Conservation (phyloP, 495 filamentous ascomycete genomes). For the Platismatia glauca region DNA sequence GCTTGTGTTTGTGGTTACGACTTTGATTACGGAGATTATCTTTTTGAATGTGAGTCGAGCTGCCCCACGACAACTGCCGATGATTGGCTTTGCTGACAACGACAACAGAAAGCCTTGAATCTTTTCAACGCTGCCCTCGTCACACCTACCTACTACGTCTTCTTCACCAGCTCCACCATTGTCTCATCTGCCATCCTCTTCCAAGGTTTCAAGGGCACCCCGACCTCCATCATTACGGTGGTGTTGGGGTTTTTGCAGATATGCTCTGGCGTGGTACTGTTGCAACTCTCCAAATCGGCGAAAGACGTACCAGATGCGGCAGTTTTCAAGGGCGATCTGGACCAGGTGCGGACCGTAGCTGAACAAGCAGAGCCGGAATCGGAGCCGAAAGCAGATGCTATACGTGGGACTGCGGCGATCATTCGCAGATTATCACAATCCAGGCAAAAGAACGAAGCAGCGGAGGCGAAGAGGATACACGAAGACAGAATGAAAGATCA, state of each 20-base stretch:
- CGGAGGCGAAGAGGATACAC: conserved; percentile 70
- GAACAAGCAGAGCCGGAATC: conserved; percentile 91
- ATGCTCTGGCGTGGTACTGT: conserved; percentile 87
- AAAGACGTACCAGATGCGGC: conserved; percentile 94
- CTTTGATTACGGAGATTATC: conserved; percentile 85
- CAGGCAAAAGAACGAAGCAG: conserved; percentile 67
- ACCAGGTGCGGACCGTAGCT: conserved; percentile 90
- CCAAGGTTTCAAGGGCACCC: conserved; percentile 84
- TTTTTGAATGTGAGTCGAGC: conserved; percentile 74
- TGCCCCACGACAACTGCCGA: not conserved
- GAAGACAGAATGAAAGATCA: conserved; percentile 65
- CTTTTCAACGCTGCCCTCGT: conserved; percentile 95
- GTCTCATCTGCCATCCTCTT: conserved; percentile 89
- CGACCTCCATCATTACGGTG: conserved; percentile 72
- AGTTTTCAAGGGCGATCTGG: conserved; percentile 85
- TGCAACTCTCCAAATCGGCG: conserved; percentile 95
- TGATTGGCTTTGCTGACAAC: conserved; percentile 2
- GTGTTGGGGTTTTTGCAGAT: conserved; percentile 92
- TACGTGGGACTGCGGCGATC: conserved; percentile 85
- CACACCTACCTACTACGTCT: conserved; percentile 96
- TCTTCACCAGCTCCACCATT: conserved; percentile 92
- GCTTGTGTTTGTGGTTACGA: conserved; percentile 79
- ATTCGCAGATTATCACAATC: conserved; percentile 71
- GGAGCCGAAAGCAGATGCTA: conserved; percentile 93
- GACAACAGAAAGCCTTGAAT: conserved; percentile 87